A percentile compares a stretch with the other conserved stretches of the same genome.
Evolutionary conservation across 176 grass and related monocot genomes (phyloP).

Genomic region (Phoenix dactylifera): DNA sequence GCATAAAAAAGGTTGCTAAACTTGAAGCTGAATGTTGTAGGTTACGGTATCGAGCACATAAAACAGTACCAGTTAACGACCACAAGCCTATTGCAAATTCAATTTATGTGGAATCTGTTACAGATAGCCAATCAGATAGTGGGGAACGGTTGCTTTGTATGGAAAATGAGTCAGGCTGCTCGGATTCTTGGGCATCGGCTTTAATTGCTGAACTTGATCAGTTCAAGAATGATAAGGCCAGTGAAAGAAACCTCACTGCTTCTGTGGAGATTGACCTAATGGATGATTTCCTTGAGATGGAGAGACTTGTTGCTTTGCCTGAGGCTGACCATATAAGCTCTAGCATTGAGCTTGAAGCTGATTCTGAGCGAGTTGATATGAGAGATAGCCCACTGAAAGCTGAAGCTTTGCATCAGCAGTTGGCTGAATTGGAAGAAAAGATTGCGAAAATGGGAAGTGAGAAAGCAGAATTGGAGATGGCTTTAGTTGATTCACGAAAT

Average conservation of each 20-base stretch:
- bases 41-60: slow-evolving; percentile 38
- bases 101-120: slow-evolving; percentile 52
- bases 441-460: slow-evolving; percentile 54
- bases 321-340: slow-evolving; percentile 35
- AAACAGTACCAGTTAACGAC: slow-evolving; percentile 30
- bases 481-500: slow-evolving; percentile 44
- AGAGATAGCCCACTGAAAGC: slow-evolving; percentile 35
- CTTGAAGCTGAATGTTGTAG: slow-evolving; percentile 77
- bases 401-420: slow-evolving; percentile 28
- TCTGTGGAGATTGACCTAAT: slow-evolving; percentile 76
- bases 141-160: slow-evolving; percentile 51
- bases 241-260: slow-evolving; percentile 35
- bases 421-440: slow-evolving; percentile 33
- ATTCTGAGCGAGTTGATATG: slow-evolving; percentile 32
- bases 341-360: slow-evolving; percentile 37
- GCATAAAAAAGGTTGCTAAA: slow-evolving; percentile 69
- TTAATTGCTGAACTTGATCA: slow-evolving; percentile 79
- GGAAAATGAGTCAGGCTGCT: slow-evolving; percentile 54
- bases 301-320: slow-evolving; percentile 63
- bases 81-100: slow-evolving; percentile 27
- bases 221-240: slow-evolving; percentile 42
- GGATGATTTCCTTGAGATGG: slow-evolving; percentile 99
- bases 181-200: slow-evolving; percentile 72
- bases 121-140: slow-evolving; percentile 77
- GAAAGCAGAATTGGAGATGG: slow-evolving; percentile 45